These are phyloP conservation scores for Mycena filopes DNA, from an alignment of 768 basidiomycete species.

Conservation along the genomic window DNA sequence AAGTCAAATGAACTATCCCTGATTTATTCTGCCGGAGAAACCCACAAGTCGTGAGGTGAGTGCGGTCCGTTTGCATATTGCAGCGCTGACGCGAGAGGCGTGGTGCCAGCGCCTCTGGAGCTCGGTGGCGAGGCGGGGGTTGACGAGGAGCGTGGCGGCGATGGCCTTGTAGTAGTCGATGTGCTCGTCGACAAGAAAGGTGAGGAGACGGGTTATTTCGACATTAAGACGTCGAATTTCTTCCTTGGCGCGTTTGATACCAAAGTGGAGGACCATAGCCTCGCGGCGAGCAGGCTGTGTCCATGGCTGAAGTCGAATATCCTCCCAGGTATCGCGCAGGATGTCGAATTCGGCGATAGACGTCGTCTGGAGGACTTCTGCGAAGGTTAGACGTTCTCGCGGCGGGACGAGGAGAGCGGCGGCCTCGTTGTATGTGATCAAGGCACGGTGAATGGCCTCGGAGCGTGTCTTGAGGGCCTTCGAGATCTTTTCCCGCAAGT, in stretches of 20 bases:
- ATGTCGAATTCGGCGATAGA: slow-evolving; percentile 4
- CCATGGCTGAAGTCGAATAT: not conserved
- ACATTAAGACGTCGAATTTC: not conserved
- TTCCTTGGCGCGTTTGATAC: slow-evolving; percentile 1
- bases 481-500: slow-evolving; percentile 10
- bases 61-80: not conserved
- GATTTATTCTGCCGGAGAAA: slow-evolving; percentile 1
- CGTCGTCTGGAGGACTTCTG: not conserved
- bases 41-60: not conserved
- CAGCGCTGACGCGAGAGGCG: not conserved
- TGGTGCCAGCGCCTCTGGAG: not conserved
- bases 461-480: slow-evolving; percentile 7
- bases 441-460: slow-evolving; percentile 4
- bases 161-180: not conserved
- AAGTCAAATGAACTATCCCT: no score
- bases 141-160: not conserved
- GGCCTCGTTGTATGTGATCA: not conserved
- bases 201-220: not conserved
- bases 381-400: not conserved
- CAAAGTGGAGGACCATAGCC: slow-evolving; percentile 2
- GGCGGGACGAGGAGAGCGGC: not conserved
- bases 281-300: slow-evolving; percentile 1
- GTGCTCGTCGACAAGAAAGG: not conserved
- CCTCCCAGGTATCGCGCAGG: not conserved
- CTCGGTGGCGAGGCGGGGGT: not conserved